These are phyloP conservation scores for Cyberlindnera subsufficiens DNA, from an alignment of 805 yeast species.

Conservation along the genomic window DNA sequence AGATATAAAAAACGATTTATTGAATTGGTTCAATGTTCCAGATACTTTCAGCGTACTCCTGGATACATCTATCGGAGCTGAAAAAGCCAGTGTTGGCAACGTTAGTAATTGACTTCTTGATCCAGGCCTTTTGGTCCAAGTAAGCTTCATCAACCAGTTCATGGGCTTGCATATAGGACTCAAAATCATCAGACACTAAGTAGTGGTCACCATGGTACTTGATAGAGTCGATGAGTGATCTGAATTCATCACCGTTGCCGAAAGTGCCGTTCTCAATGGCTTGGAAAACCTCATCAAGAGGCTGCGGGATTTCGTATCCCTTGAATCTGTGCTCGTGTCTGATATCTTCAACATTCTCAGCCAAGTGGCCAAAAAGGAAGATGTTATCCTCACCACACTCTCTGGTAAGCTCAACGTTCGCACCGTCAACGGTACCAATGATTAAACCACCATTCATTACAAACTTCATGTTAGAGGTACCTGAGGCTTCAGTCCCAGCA, in stretches of 20 bases:
- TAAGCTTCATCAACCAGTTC: conserved; percentile 67
- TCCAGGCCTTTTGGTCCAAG: conserved; percentile 65
- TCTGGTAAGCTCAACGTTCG: conserved; percentile 90
- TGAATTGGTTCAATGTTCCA: conserved; percentile 82
- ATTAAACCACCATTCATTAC: conserved; percentile 91
- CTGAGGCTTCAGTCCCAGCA: conserved; percentile 96
- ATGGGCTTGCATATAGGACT: conserved; percentile 80
- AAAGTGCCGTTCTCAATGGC: conserved; percentile 65
- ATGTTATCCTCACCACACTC: conserved; percentile 92
- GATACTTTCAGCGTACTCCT: conserved; percentile 85
- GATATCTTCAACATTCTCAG: conserved; percentile 84
- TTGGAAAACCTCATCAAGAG: conserved; percentile 55
- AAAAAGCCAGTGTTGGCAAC: conserved; percentile 95
- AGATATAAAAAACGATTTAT: not conserved
- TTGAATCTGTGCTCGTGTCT: conserved; percentile 70
- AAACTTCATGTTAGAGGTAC: conserved; percentile 94
- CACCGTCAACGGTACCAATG: conserved; percentile 95
- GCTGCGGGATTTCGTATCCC: conserved; percentile 46
- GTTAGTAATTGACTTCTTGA: conserved; percentile 63
- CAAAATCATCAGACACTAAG: conserved; percentile 85
- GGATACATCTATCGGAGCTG: conserved; percentile 84
- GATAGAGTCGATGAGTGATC: conserved; percentile 63
- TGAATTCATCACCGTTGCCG: conserved; percentile 64
- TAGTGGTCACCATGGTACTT: conserved; percentile 77
- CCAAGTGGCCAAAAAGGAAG: conserved; percentile 84